phyloP scores from a whole-genome alignment of 495 filamentous ascomycete genomes.

The Venustampulla echinocandica region DNA sequence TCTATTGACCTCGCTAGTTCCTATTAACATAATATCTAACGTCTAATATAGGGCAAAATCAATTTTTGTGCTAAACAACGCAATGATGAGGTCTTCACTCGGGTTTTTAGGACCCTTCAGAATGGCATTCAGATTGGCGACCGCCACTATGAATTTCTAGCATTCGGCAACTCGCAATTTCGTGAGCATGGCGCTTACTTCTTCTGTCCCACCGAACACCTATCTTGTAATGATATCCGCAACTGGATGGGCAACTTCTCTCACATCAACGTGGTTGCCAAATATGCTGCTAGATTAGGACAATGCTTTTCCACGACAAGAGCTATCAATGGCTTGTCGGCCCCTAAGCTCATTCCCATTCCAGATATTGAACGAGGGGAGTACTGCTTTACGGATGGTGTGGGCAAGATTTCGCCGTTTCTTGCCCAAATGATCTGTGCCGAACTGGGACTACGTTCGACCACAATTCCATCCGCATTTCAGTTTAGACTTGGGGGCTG shows the following conservation, averaged over 20 bases:
- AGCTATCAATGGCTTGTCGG: constrained; percentile 40
- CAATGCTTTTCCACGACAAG: constrained; percentile 95
- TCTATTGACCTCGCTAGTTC: no score
- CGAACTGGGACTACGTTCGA: constrained; percentile 45
- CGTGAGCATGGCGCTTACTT: constrained; percentile 91
- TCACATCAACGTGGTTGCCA: constrained; percentile 69
- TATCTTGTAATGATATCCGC: constrained; percentile 69
- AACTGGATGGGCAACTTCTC: constrained; percentile 82
- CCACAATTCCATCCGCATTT: constrained; percentile 62
- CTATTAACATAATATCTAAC: constrained; percentile 12
- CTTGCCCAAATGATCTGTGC: constrained; percentile 60
- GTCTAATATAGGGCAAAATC: constrained; percentile 41
- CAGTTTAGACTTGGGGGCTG: constrained; percentile 89
- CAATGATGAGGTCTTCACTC: constrained; percentile 65
- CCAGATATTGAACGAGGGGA: constrained; percentile 58
- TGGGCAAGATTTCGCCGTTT: constrained; percentile 81
- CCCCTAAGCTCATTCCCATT: constrained; percentile 36
- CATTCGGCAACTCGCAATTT: constrained; percentile 93
- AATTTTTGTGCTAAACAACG: constrained; percentile 40
- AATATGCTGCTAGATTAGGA: constrained; percentile 77
- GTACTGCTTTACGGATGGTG: constrained; percentile 79
- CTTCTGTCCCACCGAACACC: constrained; percentile 51
- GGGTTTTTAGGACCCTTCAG: constrained; percentile 59
- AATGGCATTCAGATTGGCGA: constrained; percentile 78
- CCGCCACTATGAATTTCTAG: constrained; percentile 80